Evolutionary conservation across 108 stramenopile species (phyloP).

Genomic region (Nitzschia sp.): DNA sequence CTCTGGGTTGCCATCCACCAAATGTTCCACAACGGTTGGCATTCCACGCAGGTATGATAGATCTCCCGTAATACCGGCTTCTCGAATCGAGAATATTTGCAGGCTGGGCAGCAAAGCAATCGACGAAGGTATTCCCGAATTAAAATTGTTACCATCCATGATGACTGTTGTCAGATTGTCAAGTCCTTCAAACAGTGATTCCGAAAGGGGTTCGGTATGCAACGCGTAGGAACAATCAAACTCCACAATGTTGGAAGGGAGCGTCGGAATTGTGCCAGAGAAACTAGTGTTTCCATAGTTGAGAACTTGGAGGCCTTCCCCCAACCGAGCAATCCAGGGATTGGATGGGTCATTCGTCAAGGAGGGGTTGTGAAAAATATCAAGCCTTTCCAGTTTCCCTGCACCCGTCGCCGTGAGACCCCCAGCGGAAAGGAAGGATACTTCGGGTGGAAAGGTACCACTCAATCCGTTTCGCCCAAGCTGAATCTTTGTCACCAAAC

Average conservation of each 20-base stretch:
- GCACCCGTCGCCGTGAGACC: conserved; percentile 6
- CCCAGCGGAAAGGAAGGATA: not conserved
- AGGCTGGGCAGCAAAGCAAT: conserved; percentile 2
- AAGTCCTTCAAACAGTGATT: conserved; percentile 8
- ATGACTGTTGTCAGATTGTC: conserved; percentile 2
- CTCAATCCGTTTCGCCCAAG: conserved; percentile 17
- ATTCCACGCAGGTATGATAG: conserved; percentile 12
- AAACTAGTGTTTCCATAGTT: conserved; percentile 16
- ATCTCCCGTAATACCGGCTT: not conserved
- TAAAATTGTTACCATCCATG: conserved; percentile 15
- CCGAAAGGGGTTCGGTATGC: conserved; percentile 8
- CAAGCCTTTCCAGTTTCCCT: conserved; percentile 6
- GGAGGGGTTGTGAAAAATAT: conserved; percentile 3
- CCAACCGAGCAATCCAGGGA: not conserved
- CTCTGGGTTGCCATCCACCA: conserved; percentile 15
- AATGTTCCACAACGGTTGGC: conserved; percentile 23
- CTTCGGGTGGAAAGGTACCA: conserved; percentile 15
- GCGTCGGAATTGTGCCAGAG: conserved; percentile 6
- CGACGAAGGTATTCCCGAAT: conserved; percentile 1
- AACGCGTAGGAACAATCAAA: conserved; percentile 17
- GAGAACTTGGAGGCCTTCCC: not conserved
- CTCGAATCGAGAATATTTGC: conserved; percentile 11
- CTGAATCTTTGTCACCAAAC: conserved; percentile 1
- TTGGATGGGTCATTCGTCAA: not conserved
- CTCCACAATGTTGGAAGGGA: conserved; percentile 10